Base-by-base conservation (phyloP, 352 stramenopile species). In the Globisporangium alternatum region DNA sequence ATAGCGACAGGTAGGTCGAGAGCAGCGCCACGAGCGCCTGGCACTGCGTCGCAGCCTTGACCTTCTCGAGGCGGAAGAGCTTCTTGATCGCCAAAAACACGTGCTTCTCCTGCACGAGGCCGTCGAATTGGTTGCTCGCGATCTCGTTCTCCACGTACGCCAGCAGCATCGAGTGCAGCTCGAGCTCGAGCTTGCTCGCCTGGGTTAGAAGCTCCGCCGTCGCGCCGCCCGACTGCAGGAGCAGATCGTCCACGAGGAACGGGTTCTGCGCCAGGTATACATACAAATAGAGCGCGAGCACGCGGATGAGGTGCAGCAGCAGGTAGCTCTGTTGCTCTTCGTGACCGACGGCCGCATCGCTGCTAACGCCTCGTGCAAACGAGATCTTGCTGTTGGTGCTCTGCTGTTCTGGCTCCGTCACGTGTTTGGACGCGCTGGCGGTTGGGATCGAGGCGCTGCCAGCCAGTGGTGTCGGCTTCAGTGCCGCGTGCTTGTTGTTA, bases 221-320 rank as follows among this genome's bases (percentile, higher is more conserved):
- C 25, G 33, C 33, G 19, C 62, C 39, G 22, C 71, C 64, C 53
- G 67, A 52, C 9, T 67, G 61, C 52, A 71, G 54, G 31, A 86
- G 69, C 41, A 72, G 61, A n/a, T 87, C 77, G n/a, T 71, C 58
- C 21, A 78, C 60, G 15, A 75, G 12, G 7, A 76, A 57, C 12
- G 69, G 44, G 13, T 82, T 62, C 44, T 83, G 76, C 25, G 77
- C 78, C 28, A 90, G 65, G 44, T 77, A 71, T 31, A 83, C 76
- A 57, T 83, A 87, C 59, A 90, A 63, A 55, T 86, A 88, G 44
- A 90, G 62, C 15, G 80, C 72, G 60, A 90, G 69, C 25, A 82
- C 80, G 65, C 80, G 79, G 57, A 90, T 75, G 41, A 90, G 68
- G 55, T 90, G 79, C 33, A 90, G 71, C 62, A 89, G 60, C 44